Evolutionary conservation across 306 rosid genomes (phyloP), one percentile per base, ranked within the genome.

Genomic region (Quercus suber): DNA sequence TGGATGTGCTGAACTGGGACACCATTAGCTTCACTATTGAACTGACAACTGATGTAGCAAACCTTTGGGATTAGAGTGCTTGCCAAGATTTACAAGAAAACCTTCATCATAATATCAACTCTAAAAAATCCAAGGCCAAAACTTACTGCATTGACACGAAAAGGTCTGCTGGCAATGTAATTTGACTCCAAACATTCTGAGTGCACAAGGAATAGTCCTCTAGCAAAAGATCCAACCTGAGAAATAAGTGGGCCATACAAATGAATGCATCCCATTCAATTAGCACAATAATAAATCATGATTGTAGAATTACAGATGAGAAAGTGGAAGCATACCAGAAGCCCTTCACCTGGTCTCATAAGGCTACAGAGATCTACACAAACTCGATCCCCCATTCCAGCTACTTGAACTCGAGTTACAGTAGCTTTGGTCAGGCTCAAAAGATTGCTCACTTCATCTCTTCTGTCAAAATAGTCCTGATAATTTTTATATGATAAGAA

Each of bases 351-450:
- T 0, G 95, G 97, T 76, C 82, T 91, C 97, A 92, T 87, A 73
- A 94, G 93, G 84, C 94, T 88, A 74, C 97, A 94, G 41, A 94
- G 97, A 81, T 94, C 99, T 1, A 94, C 97, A 78, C 97, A 94
- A 80, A 92, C 95, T 6, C 97, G 97, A 87, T 94, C 99, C 30
- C 99, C 97, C 97, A 94, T 92, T 78, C 99, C 97, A 78, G 81
- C 85, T 23, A 80, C 91, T 63, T 92, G 88, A 74, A 92, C 88
- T 43, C 69, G 70, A 77, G 92, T 88, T 76, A 94, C 88, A 6
- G 89, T 85, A 71, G 92, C 97, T 85, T 91, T 91, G 71, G 88
- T 81, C 97, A 94, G 85, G 87, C 82, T 89, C 87, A 92, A 73
- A 68, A 91, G 73, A 79, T 85, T 88, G 79, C 79, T 81, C 79